phyloP scores from a whole-genome alignment of 768 basidiomycete species.

The Mrakia frigida region DNA sequence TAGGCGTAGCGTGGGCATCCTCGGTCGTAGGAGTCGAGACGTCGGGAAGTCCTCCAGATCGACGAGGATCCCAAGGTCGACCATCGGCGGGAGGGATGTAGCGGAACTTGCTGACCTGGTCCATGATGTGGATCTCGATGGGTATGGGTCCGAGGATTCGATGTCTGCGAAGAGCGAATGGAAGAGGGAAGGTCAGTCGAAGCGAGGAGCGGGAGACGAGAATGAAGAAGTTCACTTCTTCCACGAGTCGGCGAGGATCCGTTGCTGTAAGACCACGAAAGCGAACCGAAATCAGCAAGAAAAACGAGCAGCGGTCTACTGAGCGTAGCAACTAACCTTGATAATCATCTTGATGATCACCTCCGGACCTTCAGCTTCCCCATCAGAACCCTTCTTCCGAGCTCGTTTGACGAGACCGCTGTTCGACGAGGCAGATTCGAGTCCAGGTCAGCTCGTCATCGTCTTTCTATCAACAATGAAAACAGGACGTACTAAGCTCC shows the following conservation, averaged over 20 bases:
- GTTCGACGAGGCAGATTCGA: background rate
- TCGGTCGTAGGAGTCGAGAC: conserved; percentile 8
- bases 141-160: conserved; percentile 91
- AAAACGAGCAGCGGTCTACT: too few species aligned
- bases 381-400: conserved; percentile 67
- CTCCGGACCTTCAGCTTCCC: conserved; percentile 70
- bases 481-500: conserved; percentile 44
- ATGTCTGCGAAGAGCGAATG: conserved; percentile 51
- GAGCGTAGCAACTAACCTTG: conserved; percentile 48
- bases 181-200: background rate
- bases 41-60: conserved; percentile 23
- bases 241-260: conserved; percentile 98
- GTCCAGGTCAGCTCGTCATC: conserved; percentile 62
- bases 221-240: conserved; percentile 52
- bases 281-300: background rate
- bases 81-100: conserved; percentile 60
- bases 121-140: conserved; percentile 65
- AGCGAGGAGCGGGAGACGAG: background rate
- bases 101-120: conserved; percentile 43
- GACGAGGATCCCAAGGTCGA: conserved; percentile 72
- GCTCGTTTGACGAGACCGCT: conserved; percentile 82
- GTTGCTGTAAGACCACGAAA: conserved; percentile 48
- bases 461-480: conserved; percentile 72
- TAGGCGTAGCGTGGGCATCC: background rate
- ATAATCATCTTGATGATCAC: conserved; percentile 97